Evolutionary conservation across 139 green algal genomes (phyloP), one percentile per base, ranked within the genome.

Genomic region (Ettlia oleoabundans): DNA sequence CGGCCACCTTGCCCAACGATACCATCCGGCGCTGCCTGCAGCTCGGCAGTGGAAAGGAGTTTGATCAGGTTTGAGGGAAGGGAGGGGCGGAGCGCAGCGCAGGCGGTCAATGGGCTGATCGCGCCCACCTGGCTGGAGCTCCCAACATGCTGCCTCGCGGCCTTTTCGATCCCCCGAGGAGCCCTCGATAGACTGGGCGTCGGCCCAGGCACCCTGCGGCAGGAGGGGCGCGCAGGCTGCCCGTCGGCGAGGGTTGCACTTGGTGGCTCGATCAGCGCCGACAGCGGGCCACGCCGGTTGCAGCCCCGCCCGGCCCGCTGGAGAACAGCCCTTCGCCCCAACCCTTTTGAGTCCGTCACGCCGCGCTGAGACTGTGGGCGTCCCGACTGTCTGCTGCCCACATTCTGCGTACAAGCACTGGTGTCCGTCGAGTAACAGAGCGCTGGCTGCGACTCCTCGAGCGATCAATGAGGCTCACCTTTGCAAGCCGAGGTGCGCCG

Each of bases 1-100:
- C 88, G 41, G 86, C 64, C 32, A 92, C 86, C 62, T 88, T 88
- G 42, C 88, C 88, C 53, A 92, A 67, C 65, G 85, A 90, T 9
- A 92, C 83, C 86, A 92, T 90, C 69, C 87, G 86, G 15, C 85
- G 80, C 38, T 78, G 62, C 65, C 84, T 88, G 80, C 80, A n/a
- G 9, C 6, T 40, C 19, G 65, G 22, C 33, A n/a, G 70, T 22
- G 40, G 0, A n/a, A 28, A 28, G n/a, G n/a, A n/a, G n/a, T n/a
- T n/a, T n/a, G n/a, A n/a, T n/a, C n/a, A n/a, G n/a, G n/a, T n/a
- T n/a, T n/a, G n/a, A n/a, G n/a, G n/a, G n/a, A n/a, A n/a, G n/a
- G n/a, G n/a, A n/a, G n/a, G n/a, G n/a, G n/a, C n/a, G n/a, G n/a
- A 37, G 40, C 10, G 15, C 5, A 24, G 13, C 70, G 61, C 61